A percentile compares a stretch with the other conserved stretches of the same genome.
phyloP scores from a whole-genome alignment of 164 flowering plant species.

The Nymphaea thermarum region DNA sequence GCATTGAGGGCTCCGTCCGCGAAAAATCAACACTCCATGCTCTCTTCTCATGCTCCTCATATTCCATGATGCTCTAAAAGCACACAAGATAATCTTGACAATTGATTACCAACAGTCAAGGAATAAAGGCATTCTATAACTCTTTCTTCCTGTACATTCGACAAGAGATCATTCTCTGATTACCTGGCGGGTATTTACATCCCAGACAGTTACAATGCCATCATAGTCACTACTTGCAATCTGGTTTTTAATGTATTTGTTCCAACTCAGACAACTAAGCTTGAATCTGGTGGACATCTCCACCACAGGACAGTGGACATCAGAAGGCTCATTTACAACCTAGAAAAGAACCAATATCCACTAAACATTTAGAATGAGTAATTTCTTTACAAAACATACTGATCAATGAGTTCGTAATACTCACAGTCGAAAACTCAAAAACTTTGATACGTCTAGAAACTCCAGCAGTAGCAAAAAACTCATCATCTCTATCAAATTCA shows the following conservation, averaged over 20 bases:
- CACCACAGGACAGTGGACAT: conserved; percentile 75
- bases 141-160: background rate
- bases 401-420: conserved; percentile 7
- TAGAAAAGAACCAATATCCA: conserved; percentile 14
- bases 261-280: conserved; percentile 98
- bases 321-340: conserved; percentile 87
- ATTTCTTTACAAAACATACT: background rate
- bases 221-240: conserved; percentile 96
- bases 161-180: background rate
- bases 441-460: conserved; percentile 92
- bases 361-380: background rate
- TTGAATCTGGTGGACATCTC: conserved; percentile 93
- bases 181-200: conserved; percentile 87
- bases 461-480: conserved; percentile 96
- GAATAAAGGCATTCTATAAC: no score
- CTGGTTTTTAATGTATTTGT: conserved; percentile 61
- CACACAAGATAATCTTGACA: background rate
- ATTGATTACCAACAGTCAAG: no score
- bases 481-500: conserved; percentile 96
- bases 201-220: conserved; percentile 98
- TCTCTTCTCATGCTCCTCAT: conserved; percentile 97
- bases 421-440: conserved; percentile 85
- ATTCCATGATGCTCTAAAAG: conserved; percentile 89
- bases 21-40: conserved; percentile 99
- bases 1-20: conserved; percentile 79